Evolutionary conservation across 75 land plant species (phyloP).

Genomic region (Adiantum capillusveneris): DNA sequence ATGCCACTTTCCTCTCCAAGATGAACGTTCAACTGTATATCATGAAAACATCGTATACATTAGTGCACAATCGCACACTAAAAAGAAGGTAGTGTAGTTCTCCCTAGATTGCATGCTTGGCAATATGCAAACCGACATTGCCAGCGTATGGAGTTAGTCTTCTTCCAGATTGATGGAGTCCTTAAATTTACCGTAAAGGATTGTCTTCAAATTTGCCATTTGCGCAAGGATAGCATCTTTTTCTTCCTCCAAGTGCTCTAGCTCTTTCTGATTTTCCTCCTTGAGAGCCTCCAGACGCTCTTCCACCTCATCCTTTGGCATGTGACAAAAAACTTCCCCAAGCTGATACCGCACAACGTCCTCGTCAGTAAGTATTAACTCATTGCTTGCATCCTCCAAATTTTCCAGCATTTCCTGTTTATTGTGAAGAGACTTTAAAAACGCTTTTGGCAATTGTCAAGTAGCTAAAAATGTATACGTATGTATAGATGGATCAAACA

Average conservation of each 20-base stretch:
- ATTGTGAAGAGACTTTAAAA: too few species aligned
- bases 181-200: conserved; percentile 85
- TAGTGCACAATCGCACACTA: too few species aligned
- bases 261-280: conserved; percentile 47
- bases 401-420: conserved; percentile 83
- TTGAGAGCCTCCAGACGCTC: conserved; percentile 64
- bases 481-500: too few species aligned
- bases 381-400: conserved; percentile 93
- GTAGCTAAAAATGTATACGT: too few species aligned
- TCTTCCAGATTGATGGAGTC: conserved; percentile 97
- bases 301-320: conserved; percentile 83
- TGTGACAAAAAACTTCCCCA: conserved; percentile 87
- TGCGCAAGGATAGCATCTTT: conserved; percentile 66
- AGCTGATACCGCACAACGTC: conserved; percentile 83
- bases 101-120: too few species aligned
- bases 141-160: too few species aligned
- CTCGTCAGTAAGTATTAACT: conserved; percentile 82
- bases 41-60: too few species aligned
- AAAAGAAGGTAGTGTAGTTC: too few species aligned
- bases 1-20: too few species aligned
- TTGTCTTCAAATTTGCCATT: conserved; percentile 82
- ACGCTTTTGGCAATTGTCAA: too few species aligned
- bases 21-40: too few species aligned
- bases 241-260: conserved; percentile 75
- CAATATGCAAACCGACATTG: too few species aligned